Evolutionary conservation across 2,329 filamentous ascomycete species (phyloP), one percentile per base, ranked within the genome.

Genomic region (Elsinoe ampelina): DNA sequence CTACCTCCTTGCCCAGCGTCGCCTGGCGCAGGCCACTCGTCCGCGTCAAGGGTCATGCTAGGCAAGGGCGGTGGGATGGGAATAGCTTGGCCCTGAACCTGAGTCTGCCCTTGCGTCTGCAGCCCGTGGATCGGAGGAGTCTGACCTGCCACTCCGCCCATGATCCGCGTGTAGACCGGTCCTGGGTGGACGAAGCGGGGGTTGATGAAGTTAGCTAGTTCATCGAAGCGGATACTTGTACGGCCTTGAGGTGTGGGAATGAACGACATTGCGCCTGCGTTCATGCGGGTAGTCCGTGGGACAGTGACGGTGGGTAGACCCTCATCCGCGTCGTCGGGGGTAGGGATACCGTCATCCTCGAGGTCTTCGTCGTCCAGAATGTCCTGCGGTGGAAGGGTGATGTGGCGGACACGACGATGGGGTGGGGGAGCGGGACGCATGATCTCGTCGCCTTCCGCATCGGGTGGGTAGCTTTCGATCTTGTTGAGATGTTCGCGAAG

Each of bases 401-500:
- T 7, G 5, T 22, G 54, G 11, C 30, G 52, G 15, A 55, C 26
- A 15, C 12, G 38, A 10, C 57, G 59, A 17, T 58, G 55, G 8
- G 51, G 50, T 32, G 32, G 57, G 34, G 36, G 51, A 43, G 30
- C 41, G 32, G 26, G 55, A 17, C 59, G 62, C 36, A 45, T 32
- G 22, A 45, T 45, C n/a, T 22, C 41, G 13, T 47, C 59, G n/a
- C 55, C 59, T 8, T 50, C 58, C 35, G 57, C 59, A 13, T 62
- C 55, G 26, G 47, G 19, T 5, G 55, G 12, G 13, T 52, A 52
- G 38, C 42, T 39, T 32, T 58, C 57, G 38, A 45, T 55, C 10
- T 72, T 71, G 62, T 90, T 95, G 38, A 98, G 78, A 67, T 90
- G 87, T 26, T 85, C 80, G 41, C 92, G 85, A 22, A 98, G 81